These are phyloP conservation scores for Samsoniella hepiali DNA, from an alignment of 2,329 filamentous ascomycete genomes.

Conservation along the genomic window DNA sequence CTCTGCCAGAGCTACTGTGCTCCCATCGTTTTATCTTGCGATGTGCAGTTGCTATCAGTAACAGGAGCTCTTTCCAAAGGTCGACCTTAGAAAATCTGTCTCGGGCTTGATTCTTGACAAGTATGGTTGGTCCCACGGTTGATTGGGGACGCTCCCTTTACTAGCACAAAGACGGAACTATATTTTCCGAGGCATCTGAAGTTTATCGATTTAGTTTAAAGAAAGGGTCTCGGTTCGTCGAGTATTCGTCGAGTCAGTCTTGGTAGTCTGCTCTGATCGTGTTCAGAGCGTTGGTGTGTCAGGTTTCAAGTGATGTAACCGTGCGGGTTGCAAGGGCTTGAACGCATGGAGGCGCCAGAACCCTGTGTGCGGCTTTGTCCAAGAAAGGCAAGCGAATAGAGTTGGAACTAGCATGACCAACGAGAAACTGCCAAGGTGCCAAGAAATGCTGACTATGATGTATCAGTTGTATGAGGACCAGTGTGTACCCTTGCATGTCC, in stretches of 20 bases:
- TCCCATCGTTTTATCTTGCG: not conserved
- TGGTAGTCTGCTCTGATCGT: not conserved
- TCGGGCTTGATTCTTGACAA: not conserved
- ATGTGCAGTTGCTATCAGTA: not conserved
- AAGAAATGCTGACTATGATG: not conserved
- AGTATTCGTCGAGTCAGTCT: not conserved
- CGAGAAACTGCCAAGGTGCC: slow-evolving; percentile 10
- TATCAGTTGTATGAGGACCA: not conserved
- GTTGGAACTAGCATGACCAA: slow-evolving; percentile 2
- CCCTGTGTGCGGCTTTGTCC: not conserved
- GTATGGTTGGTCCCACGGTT: not conserved
- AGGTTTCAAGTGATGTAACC: slow-evolving; percentile 1
- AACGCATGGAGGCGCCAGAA: not conserved
- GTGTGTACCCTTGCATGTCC: not conserved
- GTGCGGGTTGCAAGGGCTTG: not conserved
- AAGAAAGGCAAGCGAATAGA: not conserved
- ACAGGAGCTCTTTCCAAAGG: not conserved
- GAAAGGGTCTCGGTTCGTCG: too few relatives aligned
- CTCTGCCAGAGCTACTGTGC: not conserved
- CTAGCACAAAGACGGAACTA: not conserved
- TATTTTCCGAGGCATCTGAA: not conserved
- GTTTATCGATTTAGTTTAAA: not conserved
- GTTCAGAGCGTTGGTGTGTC: not conserved
- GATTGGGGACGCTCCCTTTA: not conserved
- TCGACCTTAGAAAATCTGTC: not conserved